Evolutionary conservation across 148 eudicot species (phyloP).

Genomic region (Spergularia marina): DNA sequence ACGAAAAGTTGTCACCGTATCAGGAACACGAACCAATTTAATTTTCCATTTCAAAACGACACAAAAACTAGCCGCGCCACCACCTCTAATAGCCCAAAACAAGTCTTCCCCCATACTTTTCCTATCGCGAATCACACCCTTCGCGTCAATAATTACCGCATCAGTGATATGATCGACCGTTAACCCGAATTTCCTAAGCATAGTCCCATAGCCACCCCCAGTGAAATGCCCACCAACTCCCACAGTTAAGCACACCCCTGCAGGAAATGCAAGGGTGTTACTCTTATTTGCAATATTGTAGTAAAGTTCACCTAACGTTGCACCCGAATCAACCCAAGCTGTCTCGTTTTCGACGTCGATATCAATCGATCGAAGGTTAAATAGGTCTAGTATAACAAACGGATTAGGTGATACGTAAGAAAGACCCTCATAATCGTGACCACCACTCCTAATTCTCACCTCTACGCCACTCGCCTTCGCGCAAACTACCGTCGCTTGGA

Average conservation of each 20-base stretch:
- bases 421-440: slow-evolving; percentile 35
- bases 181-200: slow-evolving; percentile 41
- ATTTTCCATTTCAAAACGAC: slow-evolving; percentile 35
- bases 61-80: slow-evolving; percentile 40
- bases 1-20: slow-evolving; percentile 32
- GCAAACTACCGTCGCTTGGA: slow-evolving; percentile 38
- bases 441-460: slow-evolving; percentile 43
- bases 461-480: slow-evolving; percentile 30
- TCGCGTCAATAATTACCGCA: slow-evolving; percentile 34
- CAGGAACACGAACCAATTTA: slow-evolving; percentile 33
- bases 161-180: slow-evolving; percentile 37
- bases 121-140: slow-evolving; percentile 25
- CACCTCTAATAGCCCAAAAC: slow-evolving; percentile 49
- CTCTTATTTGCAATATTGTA: slow-evolving; percentile 35
- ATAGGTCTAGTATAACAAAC: slow-evolving; percentile 39
- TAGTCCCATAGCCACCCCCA: slow-evolving; percentile 42
- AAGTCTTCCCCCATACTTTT: slow-evolving; percentile 42
- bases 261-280: slow-evolving; percentile 40
- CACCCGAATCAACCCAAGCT: slow-evolving; percentile 42
- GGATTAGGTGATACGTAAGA: slow-evolving; percentile 35
- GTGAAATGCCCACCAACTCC: slow-evolving; percentile 41
- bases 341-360: slow-evolving; percentile 28
- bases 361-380: slow-evolving; percentile 36
- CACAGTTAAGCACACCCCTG: slow-evolving; percentile 37
- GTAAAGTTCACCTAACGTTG: slow-evolving; percentile 41